Percentiles rank a stretch among this genome's conserved stretches.
phyloP scores from a whole-genome alignment of 2,329 filamentous ascomycete genomes.

The Tolypocladium cylindrosporum region DNA sequence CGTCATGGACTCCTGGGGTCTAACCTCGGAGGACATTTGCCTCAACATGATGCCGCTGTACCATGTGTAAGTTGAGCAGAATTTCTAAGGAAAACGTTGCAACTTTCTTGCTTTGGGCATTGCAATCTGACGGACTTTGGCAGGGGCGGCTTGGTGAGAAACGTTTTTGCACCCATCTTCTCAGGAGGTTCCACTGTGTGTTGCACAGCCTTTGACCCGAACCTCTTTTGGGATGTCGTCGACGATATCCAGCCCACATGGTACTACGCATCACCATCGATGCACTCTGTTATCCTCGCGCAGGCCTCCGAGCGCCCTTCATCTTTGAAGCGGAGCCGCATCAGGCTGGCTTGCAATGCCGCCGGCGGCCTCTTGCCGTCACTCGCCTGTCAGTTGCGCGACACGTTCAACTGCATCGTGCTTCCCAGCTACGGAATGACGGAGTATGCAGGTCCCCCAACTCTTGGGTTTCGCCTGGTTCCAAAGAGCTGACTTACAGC shows the following conservation, averaged over 20 bases:
- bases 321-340: slow-evolving; percentile 29
- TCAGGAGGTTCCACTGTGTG: slow-evolving; percentile 44
- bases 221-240: slow-evolving; percentile 45
- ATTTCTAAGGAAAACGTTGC: background rate
- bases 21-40: slow-evolving; percentile 36
- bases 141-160: slow-evolving; percentile 42
- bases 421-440: slow-evolving; percentile 51
- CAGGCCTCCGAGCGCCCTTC: slow-evolving; percentile 28
- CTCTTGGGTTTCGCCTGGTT: background rate
- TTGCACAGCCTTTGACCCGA: slow-evolving; percentile 42
- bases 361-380: slow-evolving; percentile 42
- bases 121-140: slow-evolving; percentile 2
- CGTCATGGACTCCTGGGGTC: slow-evolving; percentile 43
- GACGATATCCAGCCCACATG: slow-evolving; percentile 38
- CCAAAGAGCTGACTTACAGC: background rate
- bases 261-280: slow-evolving; percentile 49
- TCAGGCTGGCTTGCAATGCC: slow-evolving; percentile 45
- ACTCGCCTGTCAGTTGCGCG: slow-evolving; percentile 34
- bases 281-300: slow-evolving; percentile 45
- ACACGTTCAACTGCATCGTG: slow-evolving; percentile 40
- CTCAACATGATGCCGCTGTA: slow-evolving; percentile 52
- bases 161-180: slow-evolving; percentile 44
- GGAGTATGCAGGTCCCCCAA: slow-evolving; percentile 24
- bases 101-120: background rate
- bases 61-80: slow-evolving; percentile 33